Evolutionary conservation across 2,329 filamentous ascomycete genomes (phyloP).

Genomic region (Epichloe sp.): DNA sequence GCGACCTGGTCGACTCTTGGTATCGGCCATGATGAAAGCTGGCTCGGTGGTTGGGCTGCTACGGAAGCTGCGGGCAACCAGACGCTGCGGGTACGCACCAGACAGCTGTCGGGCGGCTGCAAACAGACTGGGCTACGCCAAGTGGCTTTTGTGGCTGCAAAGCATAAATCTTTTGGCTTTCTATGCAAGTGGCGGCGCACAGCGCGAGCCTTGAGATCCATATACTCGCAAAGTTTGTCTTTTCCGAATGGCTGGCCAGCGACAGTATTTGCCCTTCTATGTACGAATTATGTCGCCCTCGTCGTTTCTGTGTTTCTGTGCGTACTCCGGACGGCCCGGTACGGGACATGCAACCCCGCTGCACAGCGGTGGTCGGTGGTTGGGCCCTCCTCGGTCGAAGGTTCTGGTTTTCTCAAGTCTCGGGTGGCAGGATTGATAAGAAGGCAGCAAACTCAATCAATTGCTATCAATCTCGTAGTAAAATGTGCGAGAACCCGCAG

Average conservation of each 20-base stretch:
- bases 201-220: neutral
- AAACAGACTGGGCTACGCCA: neutral
- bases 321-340: no score
- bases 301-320: no score
- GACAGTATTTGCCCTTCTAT: neutral
- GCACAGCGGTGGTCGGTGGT: slow-evolving; percentile 1
- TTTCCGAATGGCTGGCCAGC: slow-evolving; percentile 1
- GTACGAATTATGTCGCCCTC: neutral
- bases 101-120: neutral
- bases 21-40: slow-evolving; percentile 5
- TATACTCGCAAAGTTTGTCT: neutral
- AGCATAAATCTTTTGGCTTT: neutral
- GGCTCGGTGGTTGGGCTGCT: neutral
- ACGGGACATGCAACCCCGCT: neutral
- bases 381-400: neutral
- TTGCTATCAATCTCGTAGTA: neutral
- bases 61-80: neutral
- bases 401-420: no score
- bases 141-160: neutral
- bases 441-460: neutral
- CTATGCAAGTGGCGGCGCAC: neutral
- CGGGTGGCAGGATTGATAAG: neutral
- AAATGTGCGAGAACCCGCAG: neutral
- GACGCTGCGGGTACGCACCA: neutral
- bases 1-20: slow-evolving; percentile 13